Base-by-base conservation (phyloP, 306 rosid genomes). In the Fragaria nilgerrensis region DNA sequence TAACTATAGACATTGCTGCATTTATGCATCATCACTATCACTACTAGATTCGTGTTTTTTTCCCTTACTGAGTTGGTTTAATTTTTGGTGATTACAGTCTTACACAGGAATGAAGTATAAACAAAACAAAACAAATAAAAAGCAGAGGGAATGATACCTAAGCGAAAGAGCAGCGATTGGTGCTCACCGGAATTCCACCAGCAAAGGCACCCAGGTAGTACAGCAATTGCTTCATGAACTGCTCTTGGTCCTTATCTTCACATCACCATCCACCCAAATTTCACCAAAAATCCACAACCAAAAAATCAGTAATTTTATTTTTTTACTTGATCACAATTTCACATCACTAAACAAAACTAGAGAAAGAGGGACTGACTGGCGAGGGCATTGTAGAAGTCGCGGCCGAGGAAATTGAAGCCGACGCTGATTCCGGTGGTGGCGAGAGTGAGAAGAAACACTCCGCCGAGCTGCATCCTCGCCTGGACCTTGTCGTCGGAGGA, bases 141-240 rank as follows among this genome's bases (percentile, higher is more conserved):
- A 87, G 82, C 88, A 80, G 94, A 90, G 83, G 86, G 84, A 88
- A 9, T 49, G 68, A 71, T 92, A 93, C 96, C 97, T 91, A 92
- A 83, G 79, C 25, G 81, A 90, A 92, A 92, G 79, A 85, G 94
- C 88, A 88, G 91, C 95, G 82, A 86, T 70, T 87, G 66, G 86
- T 90, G 92, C 99, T 92, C 99, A 95, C 97, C 99, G 97, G 92
- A 87, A 95, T 95, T 88, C 97, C 97, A 68, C 86, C 91, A 89
- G 92, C 97, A 84, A 95, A 95, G 87, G 68, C 96, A 79, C 93
- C 90, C 83, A 95, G 81, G 91, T 92, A 89, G 90, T 95, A 95
- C 17, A 95, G 92, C 50, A 95, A 88, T 76, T 95, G 97, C 87
- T 80, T 95, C 7, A 91, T 81, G 73, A 95, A 95, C 83, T 92